These are phyloP conservation scores for Epichloe glyceriae DNA, from an alignment of 2,329 filamentous ascomycete genomes.

Conservation along the genomic window DNA sequence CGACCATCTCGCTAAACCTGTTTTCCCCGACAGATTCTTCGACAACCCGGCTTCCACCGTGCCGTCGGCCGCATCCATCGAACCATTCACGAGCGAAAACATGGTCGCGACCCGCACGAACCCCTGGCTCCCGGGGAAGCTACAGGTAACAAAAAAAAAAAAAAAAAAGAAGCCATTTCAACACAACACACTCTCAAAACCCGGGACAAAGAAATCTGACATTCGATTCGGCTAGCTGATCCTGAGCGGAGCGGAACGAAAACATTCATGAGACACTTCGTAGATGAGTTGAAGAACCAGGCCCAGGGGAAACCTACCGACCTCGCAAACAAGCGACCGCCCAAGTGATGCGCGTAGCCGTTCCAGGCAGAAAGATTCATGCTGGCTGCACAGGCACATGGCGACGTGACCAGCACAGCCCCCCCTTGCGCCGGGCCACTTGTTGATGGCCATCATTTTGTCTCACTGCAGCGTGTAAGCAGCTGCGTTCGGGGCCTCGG, in stretches of 20 bases:
- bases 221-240: slow-evolving; percentile 14
- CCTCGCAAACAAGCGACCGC: slow-evolving; percentile 16
- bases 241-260: slow-evolving; percentile 14
- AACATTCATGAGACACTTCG: slow-evolving; percentile 33
- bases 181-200: too few species aligned
- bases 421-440: too few species aligned
- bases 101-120: slow-evolving; percentile 37
- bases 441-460: not conserved
- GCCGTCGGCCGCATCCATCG: slow-evolving; percentile 40
- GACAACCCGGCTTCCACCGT: slow-evolving; percentile 37
- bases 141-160: too few species aligned
- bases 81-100: slow-evolving; percentile 31
- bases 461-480: not conserved
- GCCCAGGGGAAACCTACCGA: slow-evolving; percentile 31
- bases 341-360: slow-evolving; percentile 10
- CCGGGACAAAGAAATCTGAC: slow-evolving; percentile 7
- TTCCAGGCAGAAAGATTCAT: too few species aligned
- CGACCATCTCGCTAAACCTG: slow-evolving; percentile 1
- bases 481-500: slow-evolving; percentile 41
- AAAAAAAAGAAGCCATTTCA: too few species aligned
- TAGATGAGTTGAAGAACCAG: slow-evolving; percentile 39
- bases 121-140: slow-evolving; percentile 39
- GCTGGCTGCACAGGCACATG: too few species aligned
- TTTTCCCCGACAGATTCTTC: slow-evolving; percentile 28
- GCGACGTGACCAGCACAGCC: too few species aligned